Evolutionary conservation across 2,329 filamentous ascomycete genomes (phyloP).

Genomic region (Pyrenochaeta sp.): DNA sequence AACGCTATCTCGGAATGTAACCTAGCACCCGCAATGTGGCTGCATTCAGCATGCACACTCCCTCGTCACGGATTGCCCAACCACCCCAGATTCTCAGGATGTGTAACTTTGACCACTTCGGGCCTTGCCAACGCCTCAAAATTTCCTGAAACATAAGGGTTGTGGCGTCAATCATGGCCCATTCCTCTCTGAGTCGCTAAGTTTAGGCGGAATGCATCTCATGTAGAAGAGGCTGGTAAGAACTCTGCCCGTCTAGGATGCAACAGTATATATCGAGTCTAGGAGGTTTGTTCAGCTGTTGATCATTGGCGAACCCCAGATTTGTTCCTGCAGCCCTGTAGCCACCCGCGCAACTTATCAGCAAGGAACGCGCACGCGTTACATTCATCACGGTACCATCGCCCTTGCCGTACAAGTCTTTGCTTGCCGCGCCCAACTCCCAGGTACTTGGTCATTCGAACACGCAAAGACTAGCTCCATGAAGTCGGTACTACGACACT

Average conservation of each 20-base stretch:
- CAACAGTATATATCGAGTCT: conserved; percentile 47
- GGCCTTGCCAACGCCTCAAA: conserved; percentile 25
- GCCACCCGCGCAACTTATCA: conserved; percentile 17
- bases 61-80: conserved; percentile 30
- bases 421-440: conserved; percentile 15
- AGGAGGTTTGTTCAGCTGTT: conserved; percentile 45
- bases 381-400: conserved; percentile 21
- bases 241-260: conserved; percentile 31
- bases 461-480: conserved; percentile 38
- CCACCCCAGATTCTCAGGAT: conserved; percentile 22
- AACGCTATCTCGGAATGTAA: conserved; percentile 21
- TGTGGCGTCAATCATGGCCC: conserved; percentile 39
- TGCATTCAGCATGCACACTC: conserved; percentile 37
- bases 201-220: conserved; percentile 46
- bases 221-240: conserved; percentile 43
- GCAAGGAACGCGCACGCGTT: conserved; percentile 34
- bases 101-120: conserved; percentile 22
- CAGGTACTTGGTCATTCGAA: conserved; percentile 24
- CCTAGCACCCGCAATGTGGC: conserved; percentile 22
- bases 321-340: conserved; percentile 34
- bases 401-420: conserved; percentile 19
- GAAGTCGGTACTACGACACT: conserved; percentile 35
- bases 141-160: conserved; percentile 33
- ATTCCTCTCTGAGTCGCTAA: conserved; percentile 45
- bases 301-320: conserved; percentile 39